phyloP scores from a whole-genome alignment of 192 early-diverging fungal species.

The Thoreauomyces humboldtii region DNA sequence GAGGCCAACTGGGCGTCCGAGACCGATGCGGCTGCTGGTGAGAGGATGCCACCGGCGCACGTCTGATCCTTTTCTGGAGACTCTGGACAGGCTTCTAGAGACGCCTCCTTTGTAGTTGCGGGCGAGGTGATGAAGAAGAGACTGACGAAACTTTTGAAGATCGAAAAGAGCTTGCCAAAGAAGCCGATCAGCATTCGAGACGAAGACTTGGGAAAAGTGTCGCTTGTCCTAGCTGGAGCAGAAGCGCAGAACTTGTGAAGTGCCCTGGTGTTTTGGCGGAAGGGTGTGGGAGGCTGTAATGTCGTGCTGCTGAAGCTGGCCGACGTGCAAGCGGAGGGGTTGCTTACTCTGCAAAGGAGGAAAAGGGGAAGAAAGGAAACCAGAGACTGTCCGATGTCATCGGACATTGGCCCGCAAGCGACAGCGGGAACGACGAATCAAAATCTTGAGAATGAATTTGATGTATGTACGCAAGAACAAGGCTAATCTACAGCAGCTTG shows the following conservation, averaged over 20 bases:
- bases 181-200: background rate
- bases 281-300: background rate
- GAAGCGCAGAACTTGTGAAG: background rate
- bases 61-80: too few relatives aligned
- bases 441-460: too few relatives aligned
- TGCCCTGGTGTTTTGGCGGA: background rate
- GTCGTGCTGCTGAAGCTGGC: background rate
- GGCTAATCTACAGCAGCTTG: too few relatives aligned
- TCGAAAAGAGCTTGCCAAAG: background rate
- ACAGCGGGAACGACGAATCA: too few relatives aligned
- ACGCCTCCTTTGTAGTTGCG: background rate
- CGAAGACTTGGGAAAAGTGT: background rate
- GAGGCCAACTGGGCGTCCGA: background rate
- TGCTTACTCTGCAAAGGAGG: too few relatives aligned
- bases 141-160: background rate
- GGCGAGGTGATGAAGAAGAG: background rate
- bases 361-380: too few relatives aligned
- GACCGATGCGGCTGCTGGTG: background rate
- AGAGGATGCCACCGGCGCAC: background rate
- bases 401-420: too few relatives aligned
- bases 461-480: too few relatives aligned
- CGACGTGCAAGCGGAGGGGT: too few relatives aligned
- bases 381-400: too few relatives aligned
- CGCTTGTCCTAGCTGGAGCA: background rate
- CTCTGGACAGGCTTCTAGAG: too few relatives aligned